phyloP scores from a whole-genome alignment of 2,329 filamentous ascomycete genomes.

The Diaporthe humulicola region DNA sequence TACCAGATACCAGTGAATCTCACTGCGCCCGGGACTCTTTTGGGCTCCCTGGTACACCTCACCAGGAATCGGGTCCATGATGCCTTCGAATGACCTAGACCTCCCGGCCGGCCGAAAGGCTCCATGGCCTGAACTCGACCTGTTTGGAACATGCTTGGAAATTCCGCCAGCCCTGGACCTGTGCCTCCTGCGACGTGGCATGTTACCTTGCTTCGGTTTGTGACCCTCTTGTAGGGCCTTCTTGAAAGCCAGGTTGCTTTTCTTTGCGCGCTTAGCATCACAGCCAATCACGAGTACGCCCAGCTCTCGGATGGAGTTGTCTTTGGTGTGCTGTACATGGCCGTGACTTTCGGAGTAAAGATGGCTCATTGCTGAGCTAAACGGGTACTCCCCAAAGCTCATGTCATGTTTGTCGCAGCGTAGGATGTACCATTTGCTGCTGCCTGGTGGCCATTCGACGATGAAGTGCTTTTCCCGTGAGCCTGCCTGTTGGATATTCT shows the following conservation, averaged over 20 bases:
- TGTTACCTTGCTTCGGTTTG: not conserved
- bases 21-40: not conserved
- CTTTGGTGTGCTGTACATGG: too few species aligned
- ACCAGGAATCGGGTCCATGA: conserved; percentile 1
- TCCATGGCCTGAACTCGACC: not conserved
- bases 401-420: conserved; percentile 5
- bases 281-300: not conserved
- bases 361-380: not conserved
- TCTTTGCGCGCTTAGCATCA: not conserved
- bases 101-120: not conserved
- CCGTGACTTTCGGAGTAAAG: not conserved
- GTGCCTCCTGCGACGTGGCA: not conserved
- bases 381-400: not conserved
- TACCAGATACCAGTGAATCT: not conserved
- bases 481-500: not conserved
- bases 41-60: not conserved
- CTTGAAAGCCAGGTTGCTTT: not conserved
- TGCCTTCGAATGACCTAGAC: not conserved
- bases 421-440: conserved; percentile 11
- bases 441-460: not conserved
- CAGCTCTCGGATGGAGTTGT: not conserved
- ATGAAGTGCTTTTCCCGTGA: conserved; percentile 17
- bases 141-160: not conserved
- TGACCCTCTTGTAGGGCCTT: not conserved
- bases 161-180: not conserved